Percentiles rank a stretch among this genome's conserved stretches.
phyloP scores from a whole-genome alignment of 805 yeast species.

The Ogataea angusta region DNA sequence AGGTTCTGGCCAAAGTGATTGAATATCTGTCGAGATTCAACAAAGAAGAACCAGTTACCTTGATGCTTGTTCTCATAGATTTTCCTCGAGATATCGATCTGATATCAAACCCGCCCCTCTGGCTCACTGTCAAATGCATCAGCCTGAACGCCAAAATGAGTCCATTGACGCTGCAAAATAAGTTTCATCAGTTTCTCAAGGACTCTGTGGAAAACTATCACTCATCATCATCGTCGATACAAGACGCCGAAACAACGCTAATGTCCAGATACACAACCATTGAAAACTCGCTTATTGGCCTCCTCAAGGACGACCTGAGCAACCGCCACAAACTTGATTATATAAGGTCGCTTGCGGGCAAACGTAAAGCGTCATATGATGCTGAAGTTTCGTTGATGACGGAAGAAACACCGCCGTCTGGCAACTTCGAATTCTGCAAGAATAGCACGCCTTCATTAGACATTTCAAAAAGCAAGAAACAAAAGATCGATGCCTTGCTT shows the following conservation, averaged over 20 bases:
- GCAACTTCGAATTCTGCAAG: constrained; percentile 13
- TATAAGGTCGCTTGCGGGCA: constrained; percentile 13
- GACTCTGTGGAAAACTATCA: constrained; percentile 1
- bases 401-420: constrained; percentile 4
- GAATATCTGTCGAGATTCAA: constrained; percentile 21
- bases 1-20: constrained; percentile 19
- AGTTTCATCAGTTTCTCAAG: not conserved
- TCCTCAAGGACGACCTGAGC: constrained; percentile 8
- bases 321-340: constrained; percentile 11
- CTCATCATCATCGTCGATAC: not conserved
- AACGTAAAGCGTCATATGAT: not conserved
- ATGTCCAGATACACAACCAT: constrained; percentile 17
- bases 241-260: constrained; percentile 16
- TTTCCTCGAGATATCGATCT: not conserved
- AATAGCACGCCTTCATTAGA: not conserved
- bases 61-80: constrained; percentile 14
- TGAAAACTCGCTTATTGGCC: constrained; percentile 16
- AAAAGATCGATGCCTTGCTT: constrained; percentile 19
- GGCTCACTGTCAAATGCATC: constrained; percentile 8
- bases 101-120: constrained; percentile 1
- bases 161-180: constrained; percentile 2
- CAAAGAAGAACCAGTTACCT: constrained; percentile 8
- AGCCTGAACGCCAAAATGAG: constrained; percentile 4
- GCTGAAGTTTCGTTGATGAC: constrained; percentile 14
- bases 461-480: constrained; percentile 10